Evolutionary conservation across 768 basidiomycete genomes (phyloP).

Genomic region (Tephrocybe sp.): DNA sequence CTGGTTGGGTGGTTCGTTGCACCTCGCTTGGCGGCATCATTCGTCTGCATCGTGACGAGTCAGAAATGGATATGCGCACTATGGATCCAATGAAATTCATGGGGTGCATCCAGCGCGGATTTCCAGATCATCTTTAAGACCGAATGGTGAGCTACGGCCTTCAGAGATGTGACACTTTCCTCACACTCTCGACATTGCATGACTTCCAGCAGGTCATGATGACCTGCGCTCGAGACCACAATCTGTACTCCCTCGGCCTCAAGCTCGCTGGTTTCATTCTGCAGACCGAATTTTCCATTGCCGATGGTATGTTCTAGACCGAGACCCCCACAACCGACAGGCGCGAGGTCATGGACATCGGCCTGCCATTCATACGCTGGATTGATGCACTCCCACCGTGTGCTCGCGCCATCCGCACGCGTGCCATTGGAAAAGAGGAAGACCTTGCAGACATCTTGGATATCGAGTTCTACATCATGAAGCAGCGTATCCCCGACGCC

Average conservation of each 20-base stretch:
- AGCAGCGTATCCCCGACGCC: conserved; percentile 47
- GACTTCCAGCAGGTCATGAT: conserved; percentile 59
- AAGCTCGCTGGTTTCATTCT: conserved; percentile 50
- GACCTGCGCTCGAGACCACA: conserved; percentile 40
- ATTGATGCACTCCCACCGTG: conserved; percentile 58
- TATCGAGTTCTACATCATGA: conserved; percentile 58
- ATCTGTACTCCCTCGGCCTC: conserved; percentile 53
- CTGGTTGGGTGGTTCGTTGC: conserved; percentile 53
- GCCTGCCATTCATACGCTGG: conserved; percentile 63
- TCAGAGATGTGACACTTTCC: conserved; percentile 43
- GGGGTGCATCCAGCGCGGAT: conserved; percentile 35
- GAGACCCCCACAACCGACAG: conserved; percentile 42
- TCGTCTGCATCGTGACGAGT: conserved; percentile 42
- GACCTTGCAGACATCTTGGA: conserved; percentile 67
- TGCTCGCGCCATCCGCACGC: conserved; percentile 52
- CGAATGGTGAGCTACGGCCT: conserved; percentile 50
- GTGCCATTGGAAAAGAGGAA: conserved; percentile 37
- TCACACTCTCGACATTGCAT: conserved; percentile 37
- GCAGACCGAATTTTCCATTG: conserved; percentile 59
- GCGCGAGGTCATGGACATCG: conserved; percentile 40
- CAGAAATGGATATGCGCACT: conserved; percentile 43
- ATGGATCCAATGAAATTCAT: conserved; percentile 53
- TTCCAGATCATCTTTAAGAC: conserved; percentile 46
- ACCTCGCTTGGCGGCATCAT: conserved; percentile 54
- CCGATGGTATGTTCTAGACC: conserved; percentile 54